These are phyloP conservation scores for Neoarthrinium moseri DNA, from an alignment of 2,329 filamentous ascomycete genomes.

Conservation along the genomic window DNA sequence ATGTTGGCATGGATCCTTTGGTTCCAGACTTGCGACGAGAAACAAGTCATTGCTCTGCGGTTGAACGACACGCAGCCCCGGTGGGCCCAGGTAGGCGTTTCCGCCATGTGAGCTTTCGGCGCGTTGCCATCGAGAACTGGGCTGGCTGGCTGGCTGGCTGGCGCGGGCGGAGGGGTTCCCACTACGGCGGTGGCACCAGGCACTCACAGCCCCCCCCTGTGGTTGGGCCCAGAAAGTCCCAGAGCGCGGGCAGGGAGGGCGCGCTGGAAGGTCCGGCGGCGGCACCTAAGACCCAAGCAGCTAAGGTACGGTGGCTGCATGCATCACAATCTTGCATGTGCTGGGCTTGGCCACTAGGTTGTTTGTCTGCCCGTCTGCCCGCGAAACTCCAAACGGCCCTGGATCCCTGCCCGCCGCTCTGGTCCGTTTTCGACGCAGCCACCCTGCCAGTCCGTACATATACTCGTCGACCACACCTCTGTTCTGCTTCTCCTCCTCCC, in stretches of 20 bases:
- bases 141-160: not conserved
- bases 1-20: not conserved
- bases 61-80: not conserved
- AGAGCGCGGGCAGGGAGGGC: not conserved
- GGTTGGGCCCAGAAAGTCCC: not conserved
- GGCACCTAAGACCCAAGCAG: not conserved
- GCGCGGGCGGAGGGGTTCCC: not conserved
- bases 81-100: not conserved
- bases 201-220: conserved; percentile 7
- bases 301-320: conserved; percentile 2
- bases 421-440: conserved; percentile 10
- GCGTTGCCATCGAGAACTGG: not conserved
- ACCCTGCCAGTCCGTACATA: conserved; percentile 9
- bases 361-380: not conserved
- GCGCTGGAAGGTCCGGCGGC: not conserved
- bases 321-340: not conserved
- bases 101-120: not conserved
- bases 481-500: too few relatives aligned
- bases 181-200: conserved; percentile 4
- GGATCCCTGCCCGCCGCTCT: conserved; percentile 1
- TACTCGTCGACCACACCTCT: not conserved
- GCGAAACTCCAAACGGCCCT: not conserved
- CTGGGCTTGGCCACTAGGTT: not conserved
- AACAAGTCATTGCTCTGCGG: not conserved
- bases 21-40: not conserved